Conservation (phyloP, 768 basidiomycete genomes). For the Suillus alpinus region DNA sequence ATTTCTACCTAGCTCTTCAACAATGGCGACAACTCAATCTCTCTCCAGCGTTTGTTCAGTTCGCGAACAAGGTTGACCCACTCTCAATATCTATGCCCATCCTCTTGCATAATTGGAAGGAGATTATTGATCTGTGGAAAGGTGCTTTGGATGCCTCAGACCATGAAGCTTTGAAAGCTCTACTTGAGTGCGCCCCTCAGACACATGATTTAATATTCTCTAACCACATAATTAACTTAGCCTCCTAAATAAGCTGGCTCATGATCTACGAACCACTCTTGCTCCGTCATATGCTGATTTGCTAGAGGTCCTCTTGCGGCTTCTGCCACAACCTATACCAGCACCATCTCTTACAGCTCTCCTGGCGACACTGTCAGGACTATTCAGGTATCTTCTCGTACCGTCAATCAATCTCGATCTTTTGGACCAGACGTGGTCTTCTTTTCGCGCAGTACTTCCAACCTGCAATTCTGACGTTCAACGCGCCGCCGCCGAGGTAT, state of each 20-base stretch:
- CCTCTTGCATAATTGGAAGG: conserved; percentile 75
- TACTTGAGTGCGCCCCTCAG: conserved; percentile 64
- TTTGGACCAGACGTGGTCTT: conserved; percentile 59
- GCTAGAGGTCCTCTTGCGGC: conserved; percentile 50
- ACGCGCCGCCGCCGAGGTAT: conserved; percentile 80
- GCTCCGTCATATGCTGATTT: conserved; percentile 58
- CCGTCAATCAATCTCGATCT: conserved; percentile 55
- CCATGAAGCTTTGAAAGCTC: conserved; percentile 66
- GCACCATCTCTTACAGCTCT: conserved; percentile 59
- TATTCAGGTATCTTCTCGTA: conserved; percentile 74
- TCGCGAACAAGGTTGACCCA: conserved; percentile 56
- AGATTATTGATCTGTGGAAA: conserved; percentile 66
- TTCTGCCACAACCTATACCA: conserved; percentile 59
- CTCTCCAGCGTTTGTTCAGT: conserved; percentile 68
- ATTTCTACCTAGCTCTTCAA: conserved; percentile 71
- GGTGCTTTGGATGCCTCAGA: conserved; percentile 55
- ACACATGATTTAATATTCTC: conserved; percentile 4
- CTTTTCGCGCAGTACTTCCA: conserved; percentile 47
- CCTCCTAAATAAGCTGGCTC: conserved; percentile 71
- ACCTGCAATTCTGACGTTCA: conserved; percentile 71
- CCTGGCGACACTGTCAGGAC: conserved; percentile 60
- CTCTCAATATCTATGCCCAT: conserved; percentile 76
- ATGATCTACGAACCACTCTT: conserved; percentile 79
- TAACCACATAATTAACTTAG: conserved; percentile 34
- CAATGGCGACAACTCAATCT: conserved; percentile 83